Base-by-base conservation (phyloP, 2,329 filamentous ascomycete genomes). In the Tympanopsis confertula region DNA sequence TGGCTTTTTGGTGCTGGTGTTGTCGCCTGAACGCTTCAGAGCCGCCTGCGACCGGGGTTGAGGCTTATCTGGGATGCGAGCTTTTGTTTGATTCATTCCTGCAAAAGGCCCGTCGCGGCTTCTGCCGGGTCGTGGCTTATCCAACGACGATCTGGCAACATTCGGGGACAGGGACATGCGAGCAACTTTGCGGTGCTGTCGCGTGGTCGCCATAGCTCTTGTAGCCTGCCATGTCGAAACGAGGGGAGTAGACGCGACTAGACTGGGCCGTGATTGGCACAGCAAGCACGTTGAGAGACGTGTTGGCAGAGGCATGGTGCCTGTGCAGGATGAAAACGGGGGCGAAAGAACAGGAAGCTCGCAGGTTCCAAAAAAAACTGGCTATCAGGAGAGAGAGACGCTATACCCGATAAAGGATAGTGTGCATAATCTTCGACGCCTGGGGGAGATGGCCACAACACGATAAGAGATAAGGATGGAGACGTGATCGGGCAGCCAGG, bases 1-100 rank as follows among this genome's bases (percentile, higher is more conserved):
- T 17, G 65, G 63, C 41, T 62, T 57, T 43, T 66, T 63, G 54
- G 66, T 57, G 59, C 52, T 45, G 59, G 56, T 35, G 41, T 47
- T 28, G 19, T 41, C 35, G 41, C 42, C 39, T 38, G 40, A 37
- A 47, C 30, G 30, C 30, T 33, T 33, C 10, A 13, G 10, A 7
- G 7, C 43, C 56, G 50, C 37, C 55, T 54, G 22, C 50, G 41
- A 37, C 44, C 44, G 37, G 48, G 45, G 29, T 40, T 40, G 38
- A 40, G 35, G 30, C 30, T 10, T 33, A 39, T 36, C 40, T 44
- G 45, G 44, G 47, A 44, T 51, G 39, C 29, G 42, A 19, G 28
- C 42, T 14, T 22, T 20, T 20, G 41, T 43, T 15, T 43, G 36
- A 24, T 47, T 46, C 45, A 44, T 52, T 24, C 46, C 47, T 37